Percentiles rank a stretch among this genome's conserved stretches.
Evolutionary conservation across 306 rosid genomes (phyloP).

Genomic region (Inga leiocalycina): DNA sequence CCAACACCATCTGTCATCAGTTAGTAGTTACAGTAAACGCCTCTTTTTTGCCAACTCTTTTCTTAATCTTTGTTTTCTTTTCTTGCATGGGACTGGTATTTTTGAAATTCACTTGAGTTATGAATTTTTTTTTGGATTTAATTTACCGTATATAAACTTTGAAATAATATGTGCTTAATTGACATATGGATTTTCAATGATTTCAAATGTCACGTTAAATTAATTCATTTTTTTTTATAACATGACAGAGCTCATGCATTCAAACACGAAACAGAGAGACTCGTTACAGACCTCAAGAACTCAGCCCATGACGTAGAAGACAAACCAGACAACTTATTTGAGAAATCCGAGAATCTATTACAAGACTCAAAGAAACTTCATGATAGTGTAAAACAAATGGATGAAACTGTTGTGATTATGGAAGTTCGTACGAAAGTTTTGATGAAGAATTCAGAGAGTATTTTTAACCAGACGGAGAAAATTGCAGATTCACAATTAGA

Average conservation of each 20-base stretch:
- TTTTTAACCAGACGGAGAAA: conserved; percentile 62
- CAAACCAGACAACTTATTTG: conserved; percentile 61
- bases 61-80: neutral
- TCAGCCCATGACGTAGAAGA: conserved; percentile 73
- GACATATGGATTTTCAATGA: too few species aligned
- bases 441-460: conserved; percentile 53
- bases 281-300: conserved; percentile 69
- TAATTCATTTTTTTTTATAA: neutral
- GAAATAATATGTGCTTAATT: too few species aligned
- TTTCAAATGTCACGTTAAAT: too few species aligned
- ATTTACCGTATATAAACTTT: too few species aligned
- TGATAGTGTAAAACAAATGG: conserved; percentile 57
- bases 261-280: conserved; percentile 73
- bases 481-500: conserved; percentile 59
- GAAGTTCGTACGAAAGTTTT: conserved; percentile 60
- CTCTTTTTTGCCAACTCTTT: neutral
- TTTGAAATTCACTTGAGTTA: too few species aligned
- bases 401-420: conserved; percentile 47
- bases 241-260: conserved; percentile 63
- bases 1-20: conserved; percentile 79
- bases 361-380: conserved; percentile 45
- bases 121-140: too few species aligned
- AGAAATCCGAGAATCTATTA: conserved; percentile 54
- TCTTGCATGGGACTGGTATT: neutral
- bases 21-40: conserved; percentile 82